A percentile compares a stretch with the other conserved stretches of the same genome.
Conservation (phyloP, 2,329 filamentous ascomycete species). For the Xylariaceae sp. region DNA sequence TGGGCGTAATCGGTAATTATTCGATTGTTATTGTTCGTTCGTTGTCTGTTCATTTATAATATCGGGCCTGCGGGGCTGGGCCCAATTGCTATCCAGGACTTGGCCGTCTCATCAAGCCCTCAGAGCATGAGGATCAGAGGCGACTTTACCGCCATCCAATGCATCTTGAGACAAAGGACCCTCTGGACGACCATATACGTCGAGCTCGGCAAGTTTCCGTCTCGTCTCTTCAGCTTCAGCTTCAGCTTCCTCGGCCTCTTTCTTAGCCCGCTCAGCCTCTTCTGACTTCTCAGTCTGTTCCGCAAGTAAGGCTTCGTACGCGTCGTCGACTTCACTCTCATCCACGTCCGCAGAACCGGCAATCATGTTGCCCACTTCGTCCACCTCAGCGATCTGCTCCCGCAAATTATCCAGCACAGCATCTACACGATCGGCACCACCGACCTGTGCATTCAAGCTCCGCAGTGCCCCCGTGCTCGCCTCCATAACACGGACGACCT, state of each 20-base stretch:
- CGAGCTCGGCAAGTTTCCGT: slow-evolving; percentile 45
- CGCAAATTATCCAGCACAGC: slow-evolving; percentile 68
- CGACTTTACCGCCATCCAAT: not conserved
- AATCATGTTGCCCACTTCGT: slow-evolving; percentile 76
- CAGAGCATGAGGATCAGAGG: not conserved
- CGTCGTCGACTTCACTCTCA: slow-evolving; percentile 80
- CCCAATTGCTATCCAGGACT: no score
- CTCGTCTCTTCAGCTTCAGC: slow-evolving; percentile 43
- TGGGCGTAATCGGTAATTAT: slow-evolving; percentile 27
- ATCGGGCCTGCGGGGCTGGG: slow-evolving; percentile 23
- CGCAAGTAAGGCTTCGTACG: slow-evolving; percentile 69
- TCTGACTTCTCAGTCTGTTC: slow-evolving; percentile 51
- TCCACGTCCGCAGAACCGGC: slow-evolving; percentile 54
- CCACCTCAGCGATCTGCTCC: slow-evolving; percentile 73
- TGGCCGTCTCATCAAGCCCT: not conserved
- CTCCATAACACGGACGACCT: slow-evolving; percentile 78
- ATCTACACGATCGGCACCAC: slow-evolving; percentile 70
- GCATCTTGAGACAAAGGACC: not conserved
- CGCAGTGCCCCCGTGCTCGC: slow-evolving; percentile 67
- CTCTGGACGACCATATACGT: slow-evolving; percentile 14
- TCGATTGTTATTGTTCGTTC: slow-evolving; percentile 23
- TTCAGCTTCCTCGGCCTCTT: slow-evolving; percentile 32
- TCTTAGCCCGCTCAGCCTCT: slow-evolving; percentile 37
- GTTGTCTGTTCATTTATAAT: slow-evolving; percentile 23
- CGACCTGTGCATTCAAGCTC: slow-evolving; percentile 68